These are phyloP conservation scores for Fusarium agapanthi DNA, from an alignment of 2,329 filamentous ascomycete species.

Conservation along the genomic window DNA sequence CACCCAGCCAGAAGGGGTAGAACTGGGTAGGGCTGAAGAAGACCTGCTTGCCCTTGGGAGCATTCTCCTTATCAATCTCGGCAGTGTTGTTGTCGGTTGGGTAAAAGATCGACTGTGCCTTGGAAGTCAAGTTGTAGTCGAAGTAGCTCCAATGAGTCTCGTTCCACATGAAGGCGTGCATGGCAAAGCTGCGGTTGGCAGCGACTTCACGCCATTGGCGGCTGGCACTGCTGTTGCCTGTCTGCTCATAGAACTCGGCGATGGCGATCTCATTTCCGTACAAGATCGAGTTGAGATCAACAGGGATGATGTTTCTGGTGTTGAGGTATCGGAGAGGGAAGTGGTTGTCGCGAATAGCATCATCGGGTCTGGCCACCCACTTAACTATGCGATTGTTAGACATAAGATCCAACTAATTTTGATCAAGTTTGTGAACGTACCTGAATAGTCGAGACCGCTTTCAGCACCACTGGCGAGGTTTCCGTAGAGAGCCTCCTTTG, in stretches of 20 bases:
- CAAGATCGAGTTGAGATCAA: constrained; percentile 74
- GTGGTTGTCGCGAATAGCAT: constrained; percentile 67
- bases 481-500: constrained; percentile 64
- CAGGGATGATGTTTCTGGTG: constrained; percentile 64
- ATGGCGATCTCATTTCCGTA: constrained; percentile 72
- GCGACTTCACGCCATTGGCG: constrained; percentile 60
- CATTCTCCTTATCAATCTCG: constrained; percentile 46
- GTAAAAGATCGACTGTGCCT: constrained; percentile 63
- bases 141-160: constrained; percentile 70
- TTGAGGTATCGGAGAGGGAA: constrained; percentile 74
- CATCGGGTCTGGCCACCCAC: constrained; percentile 65
- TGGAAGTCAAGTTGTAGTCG: constrained; percentile 72
- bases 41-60: constrained; percentile 65
- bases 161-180: constrained; percentile 73
- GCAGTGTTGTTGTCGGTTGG: constrained; percentile 55
- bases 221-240: constrained; percentile 61
- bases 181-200: constrained; percentile 64
- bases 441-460: constrained; percentile 71
- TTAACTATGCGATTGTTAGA: constrained; percentile 49
- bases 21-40: constrained; percentile 68
- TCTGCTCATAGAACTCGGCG: constrained; percentile 59
- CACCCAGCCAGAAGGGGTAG: constrained; percentile 75
- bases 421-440: background rate
- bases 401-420: accelerated
- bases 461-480: constrained; percentile 73